Base-by-base conservation (phyloP, 352 stramenopile genomes). In the Phytopythium boreale region DNA sequence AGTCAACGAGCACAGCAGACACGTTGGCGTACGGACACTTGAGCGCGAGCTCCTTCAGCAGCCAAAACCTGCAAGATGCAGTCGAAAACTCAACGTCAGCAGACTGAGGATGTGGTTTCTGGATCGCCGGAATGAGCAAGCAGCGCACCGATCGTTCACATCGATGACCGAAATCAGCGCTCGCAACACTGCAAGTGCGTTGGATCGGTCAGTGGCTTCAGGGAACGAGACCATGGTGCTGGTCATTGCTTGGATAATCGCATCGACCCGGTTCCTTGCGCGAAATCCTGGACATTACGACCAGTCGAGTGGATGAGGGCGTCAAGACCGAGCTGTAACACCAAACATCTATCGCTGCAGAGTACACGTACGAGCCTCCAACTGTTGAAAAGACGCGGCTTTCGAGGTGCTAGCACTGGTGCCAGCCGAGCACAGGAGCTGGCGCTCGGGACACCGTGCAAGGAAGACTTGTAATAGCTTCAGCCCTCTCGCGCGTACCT, bases 11-110 rank as follows among this genome's bases (percentile, higher is more conserved):
- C 20, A 88, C 72, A 7, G 85, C 85, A 12, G 69, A 63, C 15
- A 91, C 80, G 22, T 94, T 94, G 11, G 75, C 83, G 59, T 92
- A 94, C 3, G 83, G 85, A 47, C 85, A 94, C 39, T 79, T 74
- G 17, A 83, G 57, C 4, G 72, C 58, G 17, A 93, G 44, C 19
- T 47, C 51, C n/a, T 55, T 63, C 15, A 91, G 62, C 39, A 91
- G 31, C 53, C 50, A 72, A 58, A 92, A 90, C 11, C 84, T 89
- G 46, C 22, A 6, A 4, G n/a, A 20, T 5, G 0, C 14, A 31
- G 0, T 12, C 5, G 0, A 15, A 15, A 58, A 4, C 0, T 39
- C 17, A 19, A 56, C 15, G 36, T 36, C 22, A 39, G 36, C 37
- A 49, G 15, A 26, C 9, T 15, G 9, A 15, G 29, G 4, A 12